phyloP scores from a whole-genome alignment of 2,329 filamentous ascomycete species.

The Didymella glomerata region DNA sequence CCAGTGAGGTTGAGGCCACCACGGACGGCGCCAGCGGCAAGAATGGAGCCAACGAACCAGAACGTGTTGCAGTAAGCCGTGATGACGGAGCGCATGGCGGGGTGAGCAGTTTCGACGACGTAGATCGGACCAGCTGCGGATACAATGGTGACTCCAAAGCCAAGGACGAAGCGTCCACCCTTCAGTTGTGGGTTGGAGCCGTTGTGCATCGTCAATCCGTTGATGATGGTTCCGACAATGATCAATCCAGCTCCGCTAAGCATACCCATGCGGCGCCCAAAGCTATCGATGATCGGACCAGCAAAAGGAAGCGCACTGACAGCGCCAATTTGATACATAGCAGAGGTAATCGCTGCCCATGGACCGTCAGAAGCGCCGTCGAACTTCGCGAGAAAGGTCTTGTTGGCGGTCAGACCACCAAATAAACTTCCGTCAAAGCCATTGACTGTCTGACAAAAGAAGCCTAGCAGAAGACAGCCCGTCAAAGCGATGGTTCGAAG shows the following conservation, averaged over 20 bases:
- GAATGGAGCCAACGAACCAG: slow-evolving; percentile 63
- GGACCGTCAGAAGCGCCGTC: not conserved
- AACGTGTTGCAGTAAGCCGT: slow-evolving; percentile 66
- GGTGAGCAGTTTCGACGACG: slow-evolving; percentile 70
- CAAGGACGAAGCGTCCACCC: slow-evolving; percentile 67
- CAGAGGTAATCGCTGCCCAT: slow-evolving; percentile 4
- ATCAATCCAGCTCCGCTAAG: not conserved
- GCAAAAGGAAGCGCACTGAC: slow-evolving; percentile 2
- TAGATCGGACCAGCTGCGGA: slow-evolving; percentile 69
- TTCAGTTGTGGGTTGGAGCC: slow-evolving; percentile 52
- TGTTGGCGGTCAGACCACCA: slow-evolving; percentile 2
- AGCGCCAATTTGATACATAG: slow-evolving; percentile 5
- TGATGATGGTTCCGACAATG: slow-evolving; percentile 1
- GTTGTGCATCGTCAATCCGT: not conserved
- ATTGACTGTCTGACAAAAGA: slow-evolving; percentile 4
- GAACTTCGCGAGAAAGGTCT: not conserved
- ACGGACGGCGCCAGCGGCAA: slow-evolving; percentile 60
- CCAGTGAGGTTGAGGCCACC: slow-evolving; percentile 48
- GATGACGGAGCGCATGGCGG: slow-evolving; percentile 67
- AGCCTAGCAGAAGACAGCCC: not conserved
- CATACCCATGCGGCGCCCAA: slow-evolving; percentile 1
- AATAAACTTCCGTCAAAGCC: slow-evolving; percentile 1
- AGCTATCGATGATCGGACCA: not conserved
- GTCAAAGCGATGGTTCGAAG: not conserved
- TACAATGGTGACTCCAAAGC: slow-evolving; percentile 69